Evolutionary conservation across 73 alveolate species (phyloP), one percentile per base, ranked within the genome.

Genomic region (Paramecium octaurelia): DNA sequence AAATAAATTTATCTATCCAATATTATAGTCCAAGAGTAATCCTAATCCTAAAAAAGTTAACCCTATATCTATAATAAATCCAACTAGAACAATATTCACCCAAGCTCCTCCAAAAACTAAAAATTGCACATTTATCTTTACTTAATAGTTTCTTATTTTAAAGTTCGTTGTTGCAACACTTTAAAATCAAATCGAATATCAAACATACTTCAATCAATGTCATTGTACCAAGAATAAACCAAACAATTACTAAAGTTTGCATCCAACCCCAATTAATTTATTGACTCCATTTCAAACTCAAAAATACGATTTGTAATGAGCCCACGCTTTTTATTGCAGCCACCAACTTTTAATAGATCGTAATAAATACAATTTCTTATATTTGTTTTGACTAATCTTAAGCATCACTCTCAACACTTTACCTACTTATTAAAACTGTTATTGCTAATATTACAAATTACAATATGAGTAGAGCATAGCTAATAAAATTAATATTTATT

Each of bases 191-290:
- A 36, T 71, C 86, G 9, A 71, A 10, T 12, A 71, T 27, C 34
- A 71, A 14, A 18, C 86, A 71, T 71, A 71, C 27, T 71, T 71
- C 86, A 36, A 71, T 36, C 24, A 71, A 29, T 10, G 21, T 18
- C 43, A 71, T 34, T 31, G 86, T 71, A 29, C 86, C 86, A 18
- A 71, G n/a, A 29, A 54, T 36, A 36, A 71, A 71, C 86, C 86
- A 71, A 29, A 71, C 20, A 7, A 71, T 71, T 11, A 71, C 43
- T 14, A 71, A 31, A 10, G 86, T 71, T 71, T 71, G 12, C 58
- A 71, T 29, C 86, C 86, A 71, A 11, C 59, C 11, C 86, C 86
- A 71, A 29, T 29, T 71, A 36, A 71, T 71, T 36, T 71, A 71
- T 27, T 71, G 27, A 71, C 58, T 71, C 60, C 44, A 31, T 71